Evolutionary conservation across 2,329 filamentous ascomycete genomes (phyloP).

Genomic region (Monosporascus cannonballus): DNA sequence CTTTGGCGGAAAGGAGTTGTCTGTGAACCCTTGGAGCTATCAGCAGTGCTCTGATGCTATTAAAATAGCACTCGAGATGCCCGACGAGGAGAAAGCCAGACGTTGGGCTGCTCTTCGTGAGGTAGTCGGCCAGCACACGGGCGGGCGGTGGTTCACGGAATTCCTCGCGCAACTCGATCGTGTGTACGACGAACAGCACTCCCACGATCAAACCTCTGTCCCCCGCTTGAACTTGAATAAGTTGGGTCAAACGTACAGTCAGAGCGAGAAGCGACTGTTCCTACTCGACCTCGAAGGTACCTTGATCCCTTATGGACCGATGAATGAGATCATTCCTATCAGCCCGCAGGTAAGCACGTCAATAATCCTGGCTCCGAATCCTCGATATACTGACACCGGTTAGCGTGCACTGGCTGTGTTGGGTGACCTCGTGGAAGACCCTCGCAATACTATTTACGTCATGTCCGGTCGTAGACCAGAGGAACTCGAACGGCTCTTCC

Average conservation of each 20-base stretch:
- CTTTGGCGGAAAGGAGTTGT: conserved; percentile 72
- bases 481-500: conserved; percentile 82
- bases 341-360: conserved; percentile 56
- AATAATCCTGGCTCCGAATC: background rate
- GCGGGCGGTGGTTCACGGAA: conserved; percentile 76
- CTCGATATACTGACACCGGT: background rate
- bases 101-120: conserved; percentile 71
- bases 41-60: conserved; percentile 82
- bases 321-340: conserved; percentile 76
- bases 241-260: conserved; percentile 60
- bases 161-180: conserved; percentile 65
- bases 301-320: conserved; percentile 78
- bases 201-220: conserved; percentile 77
- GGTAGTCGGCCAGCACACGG: conserved; percentile 75
- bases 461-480: conserved; percentile 88
- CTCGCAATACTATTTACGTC: conserved; percentile 81
- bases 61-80: conserved; percentile 76
- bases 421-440: conserved; percentile 73
- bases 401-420: conserved; percentile 76
- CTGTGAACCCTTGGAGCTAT: conserved; percentile 96
- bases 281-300: conserved; percentile 94
- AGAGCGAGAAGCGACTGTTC: conserved; percentile 66
- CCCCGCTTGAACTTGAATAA: conserved; percentile 70
- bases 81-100: conserved; percentile 61
- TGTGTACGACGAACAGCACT: conserved; percentile 78